Conservation (phyloP, 345 rosid species). For the Raphanus raphanistrum region DNA sequence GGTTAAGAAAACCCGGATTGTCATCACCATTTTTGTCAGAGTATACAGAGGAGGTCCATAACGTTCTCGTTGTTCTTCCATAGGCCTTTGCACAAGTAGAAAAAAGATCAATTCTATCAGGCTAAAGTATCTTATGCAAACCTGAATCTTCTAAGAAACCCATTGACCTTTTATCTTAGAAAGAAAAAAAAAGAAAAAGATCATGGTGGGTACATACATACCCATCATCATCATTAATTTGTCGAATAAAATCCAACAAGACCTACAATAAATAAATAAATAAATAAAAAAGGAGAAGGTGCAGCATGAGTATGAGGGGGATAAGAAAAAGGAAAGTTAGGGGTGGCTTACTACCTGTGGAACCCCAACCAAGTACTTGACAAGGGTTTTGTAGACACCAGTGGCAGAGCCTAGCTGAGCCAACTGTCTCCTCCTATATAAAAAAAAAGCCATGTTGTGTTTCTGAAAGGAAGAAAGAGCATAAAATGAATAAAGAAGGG, state of each 20-base stretch:
- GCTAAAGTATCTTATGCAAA: slow-evolving; percentile 12
- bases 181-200: neutral
- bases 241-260: slow-evolving; percentile 87
- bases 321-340: too few species aligned
- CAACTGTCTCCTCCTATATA: slow-evolving; percentile 84
- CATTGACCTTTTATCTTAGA: too few species aligned
- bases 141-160: neutral
- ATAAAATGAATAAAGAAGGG: neutral
- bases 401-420: slow-evolving; percentile 97
- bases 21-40: slow-evolving; percentile 70
- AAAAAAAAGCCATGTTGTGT: neutral
- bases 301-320: too few species aligned
- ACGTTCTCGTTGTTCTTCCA: slow-evolving; percentile 98
- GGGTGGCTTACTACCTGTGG: slow-evolving; percentile 62
- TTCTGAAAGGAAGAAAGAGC: neutral
- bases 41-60: slow-evolving; percentile 91
- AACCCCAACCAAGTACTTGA: slow-evolving; percentile 97
- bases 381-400: slow-evolving; percentile 97
- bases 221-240: slow-evolving; percentile 97
- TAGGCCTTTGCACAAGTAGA: slow-evolving; percentile 58
- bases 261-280: slow-evolving; percentile 51
- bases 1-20: slow-evolving; percentile 62
- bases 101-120: slow-evolving; percentile 30
- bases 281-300: too few species aligned
- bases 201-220: slow-evolving; percentile 37